Conservation (phyloP, 169 alveolate species). For the Perkinsus olseni region DNA sequence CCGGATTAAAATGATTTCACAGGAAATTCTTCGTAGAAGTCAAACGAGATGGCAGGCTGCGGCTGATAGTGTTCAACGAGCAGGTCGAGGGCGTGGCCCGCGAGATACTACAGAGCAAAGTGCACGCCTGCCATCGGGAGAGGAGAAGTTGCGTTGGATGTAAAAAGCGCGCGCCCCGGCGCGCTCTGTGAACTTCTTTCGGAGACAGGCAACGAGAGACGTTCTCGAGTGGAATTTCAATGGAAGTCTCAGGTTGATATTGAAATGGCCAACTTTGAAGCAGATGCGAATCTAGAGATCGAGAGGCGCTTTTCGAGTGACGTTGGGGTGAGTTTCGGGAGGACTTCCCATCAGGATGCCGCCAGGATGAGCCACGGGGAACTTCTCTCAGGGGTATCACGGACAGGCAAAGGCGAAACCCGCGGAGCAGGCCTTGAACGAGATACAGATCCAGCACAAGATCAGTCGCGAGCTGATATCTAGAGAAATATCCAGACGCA, state of each 20-base stretch:
- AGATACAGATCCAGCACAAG: background rate
- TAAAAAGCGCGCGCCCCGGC: conserved; percentile 4
- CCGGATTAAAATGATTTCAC: too few relatives aligned
- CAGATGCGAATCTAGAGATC: background rate
- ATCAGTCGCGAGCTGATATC: background rate
- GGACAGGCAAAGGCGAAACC: background rate
- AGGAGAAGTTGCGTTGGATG: background rate
- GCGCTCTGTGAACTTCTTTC: background rate
- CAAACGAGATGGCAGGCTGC: too few relatives aligned
- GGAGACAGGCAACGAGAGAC: too few relatives aligned
- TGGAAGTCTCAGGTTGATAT: background rate
- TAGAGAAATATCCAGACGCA: background rate
- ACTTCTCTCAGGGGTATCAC: background rate
- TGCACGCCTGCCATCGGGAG: too few relatives aligned
- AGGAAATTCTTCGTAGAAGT: too few relatives aligned
- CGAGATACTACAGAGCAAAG: too few relatives aligned
- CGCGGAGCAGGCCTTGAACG: background rate
- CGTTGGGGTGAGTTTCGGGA: background rate
- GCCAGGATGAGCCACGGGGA: too few relatives aligned
- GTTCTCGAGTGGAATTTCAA: background rate
- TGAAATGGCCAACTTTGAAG: background rate
- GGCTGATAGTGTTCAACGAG: too few relatives aligned
- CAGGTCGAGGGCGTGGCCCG: too few relatives aligned
- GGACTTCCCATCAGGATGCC: background rate
- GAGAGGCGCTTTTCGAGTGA: background rate